phyloP scores from a whole-genome alignment of 169 alveolate genomes.

The Plasmodium adleri region DNA sequence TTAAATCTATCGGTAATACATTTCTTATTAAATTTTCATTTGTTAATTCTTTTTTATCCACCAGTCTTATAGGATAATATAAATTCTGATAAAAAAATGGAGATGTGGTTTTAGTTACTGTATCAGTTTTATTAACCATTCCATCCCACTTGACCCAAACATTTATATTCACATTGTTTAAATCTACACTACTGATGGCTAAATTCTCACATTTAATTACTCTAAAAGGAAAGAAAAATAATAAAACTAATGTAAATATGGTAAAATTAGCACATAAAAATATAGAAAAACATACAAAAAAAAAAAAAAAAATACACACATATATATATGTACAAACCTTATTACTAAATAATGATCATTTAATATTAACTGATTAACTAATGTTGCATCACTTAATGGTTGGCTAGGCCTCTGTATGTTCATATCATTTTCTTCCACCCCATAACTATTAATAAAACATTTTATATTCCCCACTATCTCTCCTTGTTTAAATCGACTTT shows the following conservation, averaged over 20 bases:
- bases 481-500: slow-evolving; percentile 83
- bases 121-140: slow-evolving; percentile 81
- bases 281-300: slow-evolving; percentile 2
- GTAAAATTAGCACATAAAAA: background rate
- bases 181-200: slow-evolving; percentile 87
- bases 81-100: slow-evolving; percentile 90
- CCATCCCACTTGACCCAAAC: slow-evolving; percentile 93
- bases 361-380: slow-evolving; percentile 77
- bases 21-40: slow-evolving; percentile 83
- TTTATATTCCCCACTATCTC: slow-evolving; percentile 85
- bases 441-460: slow-evolving; percentile 83
- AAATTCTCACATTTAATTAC: slow-evolving; percentile 87
- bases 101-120: slow-evolving; percentile 83
- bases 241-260: slow-evolving; percentile 57
- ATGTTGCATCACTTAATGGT: slow-evolving; percentile 80
- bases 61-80: slow-evolving; percentile 89
- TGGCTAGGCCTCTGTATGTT: slow-evolving; percentile 80
- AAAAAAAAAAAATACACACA: background rate
- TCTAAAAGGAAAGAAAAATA: slow-evolving; percentile 74
- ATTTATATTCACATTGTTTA: slow-evolving; percentile 88
- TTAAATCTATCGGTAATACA: slow-evolving; percentile 88
- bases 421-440: slow-evolving; percentile 74
- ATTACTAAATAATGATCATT: slow-evolving; percentile 80
- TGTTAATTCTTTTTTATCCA: slow-evolving; percentile 86
- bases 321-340: slow-evolving; percentile 64